phyloP scores from a whole-genome alignment of 495 filamentous ascomycete species.

The Haplographium delicatum region DNA sequence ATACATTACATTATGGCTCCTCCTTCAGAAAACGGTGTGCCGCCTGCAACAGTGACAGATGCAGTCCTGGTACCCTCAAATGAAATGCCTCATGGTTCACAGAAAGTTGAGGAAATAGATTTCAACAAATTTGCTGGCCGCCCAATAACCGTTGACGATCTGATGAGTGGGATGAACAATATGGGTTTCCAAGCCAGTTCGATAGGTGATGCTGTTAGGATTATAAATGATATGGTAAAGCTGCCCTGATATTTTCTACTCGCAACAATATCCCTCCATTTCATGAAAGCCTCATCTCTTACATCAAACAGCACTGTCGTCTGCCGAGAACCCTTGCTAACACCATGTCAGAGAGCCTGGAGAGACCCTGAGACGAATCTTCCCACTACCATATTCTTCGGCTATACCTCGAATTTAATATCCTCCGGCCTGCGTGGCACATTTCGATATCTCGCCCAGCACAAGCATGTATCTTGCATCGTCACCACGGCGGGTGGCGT shows the following conservation, averaged over 20 bases:
- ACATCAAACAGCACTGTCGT: background rate
- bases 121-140: conserved; percentile 73
- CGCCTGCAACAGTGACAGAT: conserved; percentile 65
- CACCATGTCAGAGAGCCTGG: conserved; percentile 57
- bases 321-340: conserved; percentile 1
- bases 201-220: conserved; percentile 74
- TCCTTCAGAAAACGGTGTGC: conserved; percentile 1
- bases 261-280: too few species aligned
- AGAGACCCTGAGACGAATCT: conserved; percentile 65
- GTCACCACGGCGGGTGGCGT: conserved; percentile 96
- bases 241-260: background rate
- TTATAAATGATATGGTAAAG: conserved; percentile 92
- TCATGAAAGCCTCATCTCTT: too few species aligned
- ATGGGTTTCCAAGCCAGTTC: conserved; percentile 93
- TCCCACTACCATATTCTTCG: conserved; percentile 87
- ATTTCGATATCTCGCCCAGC: conserved; percentile 85
- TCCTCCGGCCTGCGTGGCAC: conserved; percentile 91
- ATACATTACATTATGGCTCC: background rate
- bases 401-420: conserved; percentile 95
- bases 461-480: conserved; percentile 83
- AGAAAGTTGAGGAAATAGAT: conserved; percentile 78
- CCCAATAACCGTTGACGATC: conserved; percentile 76
- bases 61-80: conserved; percentile 88
- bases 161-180: conserved; percentile 72
- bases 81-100: conserved; percentile 67